Conservation (phyloP, 208 protist species). For the Wallacemonas sp. region DNA sequence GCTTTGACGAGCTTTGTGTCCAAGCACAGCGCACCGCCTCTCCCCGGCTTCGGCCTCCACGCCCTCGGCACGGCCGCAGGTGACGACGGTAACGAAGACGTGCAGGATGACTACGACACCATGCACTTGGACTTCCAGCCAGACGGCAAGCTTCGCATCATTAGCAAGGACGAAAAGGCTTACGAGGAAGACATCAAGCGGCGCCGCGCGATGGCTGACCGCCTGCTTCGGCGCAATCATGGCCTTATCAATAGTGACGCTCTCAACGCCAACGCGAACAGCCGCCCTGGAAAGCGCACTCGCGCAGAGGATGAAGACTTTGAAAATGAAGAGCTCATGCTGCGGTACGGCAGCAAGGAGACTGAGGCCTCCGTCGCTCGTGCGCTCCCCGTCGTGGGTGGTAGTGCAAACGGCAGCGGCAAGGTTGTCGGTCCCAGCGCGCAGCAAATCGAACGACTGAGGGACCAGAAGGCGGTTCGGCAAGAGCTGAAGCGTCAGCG, state of each 20-base stretch:
- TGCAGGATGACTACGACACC: conserved; percentile 26
- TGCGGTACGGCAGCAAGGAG: conserved; percentile 63
- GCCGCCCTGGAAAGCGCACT: conserved; percentile 58
- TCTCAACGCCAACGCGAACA: conserved; percentile 50
- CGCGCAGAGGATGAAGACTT: conserved; percentile 74
- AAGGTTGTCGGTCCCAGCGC: conserved; percentile 35
- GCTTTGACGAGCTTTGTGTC: conserved; percentile 81
- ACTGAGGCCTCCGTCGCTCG: conserved; percentile 44
- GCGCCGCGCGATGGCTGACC: conserved; percentile 62
- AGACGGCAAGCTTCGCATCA: conserved; percentile 83
- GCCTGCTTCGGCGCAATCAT: conserved; percentile 53
- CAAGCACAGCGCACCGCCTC: conserved; percentile 29
- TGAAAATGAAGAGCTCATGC: conserved; percentile 82
- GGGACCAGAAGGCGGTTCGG: conserved; percentile 65
- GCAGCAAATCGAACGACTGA: conserved; percentile 52
- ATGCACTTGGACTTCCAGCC: conserved; percentile 80
- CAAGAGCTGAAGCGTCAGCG: conserved; percentile 70
- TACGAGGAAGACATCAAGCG: conserved; percentile 46
- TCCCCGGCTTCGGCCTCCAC: conserved; percentile 23
- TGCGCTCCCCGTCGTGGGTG: conserved; percentile 19
- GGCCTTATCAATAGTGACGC: conserved; percentile 44
- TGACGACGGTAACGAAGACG: conserved; percentile 6
- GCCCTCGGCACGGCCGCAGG: conserved; percentile 18
- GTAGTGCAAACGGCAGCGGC: conserved; percentile 4
- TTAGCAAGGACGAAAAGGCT: conserved; percentile 70